A percentile compares a stretch with the other conserved stretches of the same genome.
Evolutionary conservation across 257 asterid genomes (phyloP).

Genomic region (Solanum peruvianum): DNA sequence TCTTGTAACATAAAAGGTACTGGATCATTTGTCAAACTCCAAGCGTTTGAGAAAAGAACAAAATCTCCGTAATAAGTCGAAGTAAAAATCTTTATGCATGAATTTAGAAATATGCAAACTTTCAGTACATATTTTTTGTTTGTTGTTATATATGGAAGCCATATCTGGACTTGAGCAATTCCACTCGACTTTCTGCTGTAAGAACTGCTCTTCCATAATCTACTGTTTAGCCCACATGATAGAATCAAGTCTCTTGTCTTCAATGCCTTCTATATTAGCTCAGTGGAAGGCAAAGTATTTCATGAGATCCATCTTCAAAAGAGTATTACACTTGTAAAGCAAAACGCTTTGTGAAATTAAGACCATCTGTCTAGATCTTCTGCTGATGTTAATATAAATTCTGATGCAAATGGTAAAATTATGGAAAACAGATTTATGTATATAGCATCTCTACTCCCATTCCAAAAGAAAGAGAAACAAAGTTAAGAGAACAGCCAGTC

Average conservation of each 20-base stretch:
- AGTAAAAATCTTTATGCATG: background rate
- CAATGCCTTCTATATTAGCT: conserved; percentile 22
- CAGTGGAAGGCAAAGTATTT: conserved; percentile 29
- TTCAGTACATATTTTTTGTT: background rate
- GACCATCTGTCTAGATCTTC: background rate
- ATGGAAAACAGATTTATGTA: background rate
- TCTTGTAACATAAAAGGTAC: background rate
- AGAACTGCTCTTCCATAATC: conserved; percentile 34
- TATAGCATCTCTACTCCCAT: background rate
- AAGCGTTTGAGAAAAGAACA: background rate
- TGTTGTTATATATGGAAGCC: conserved; percentile 62
- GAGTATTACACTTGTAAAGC: conserved; percentile 21
- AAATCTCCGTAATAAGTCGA: background rate
- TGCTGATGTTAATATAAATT: background rate
- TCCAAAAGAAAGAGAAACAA: background rate
- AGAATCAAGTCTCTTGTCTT: conserved; percentile 26
- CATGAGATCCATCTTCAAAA: conserved; percentile 58
- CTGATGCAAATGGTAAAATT: background rate
- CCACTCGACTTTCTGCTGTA: conserved; percentile 18
- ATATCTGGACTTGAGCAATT: conserved; percentile 23
- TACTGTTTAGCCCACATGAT: conserved; percentile 47
- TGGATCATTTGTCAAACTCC: background rate
- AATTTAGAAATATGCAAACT: background rate
- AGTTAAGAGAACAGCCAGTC: background rate
- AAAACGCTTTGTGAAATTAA: background rate